phyloP scores from a whole-genome alignment of 305 asterid genomes.

The Striga hermonthica region DNA sequence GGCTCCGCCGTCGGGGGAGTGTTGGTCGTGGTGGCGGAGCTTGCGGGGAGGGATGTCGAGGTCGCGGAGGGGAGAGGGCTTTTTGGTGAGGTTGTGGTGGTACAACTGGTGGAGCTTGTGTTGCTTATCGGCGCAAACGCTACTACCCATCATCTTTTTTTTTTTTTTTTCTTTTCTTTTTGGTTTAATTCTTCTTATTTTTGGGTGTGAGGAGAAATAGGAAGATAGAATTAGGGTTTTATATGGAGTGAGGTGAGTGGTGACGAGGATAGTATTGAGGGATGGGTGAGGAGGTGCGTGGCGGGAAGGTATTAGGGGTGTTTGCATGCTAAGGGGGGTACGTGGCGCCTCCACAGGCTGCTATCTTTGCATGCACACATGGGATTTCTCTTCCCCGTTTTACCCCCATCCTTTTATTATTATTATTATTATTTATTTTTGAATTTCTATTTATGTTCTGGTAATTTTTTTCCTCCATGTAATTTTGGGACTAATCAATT shows the following conservation, averaged over 20 bases:
- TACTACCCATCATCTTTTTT: slow-evolving; percentile 49
- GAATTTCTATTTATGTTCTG: no score
- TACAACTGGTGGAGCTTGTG: slow-evolving; percentile 61
- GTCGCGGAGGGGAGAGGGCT: slow-evolving; percentile 46
- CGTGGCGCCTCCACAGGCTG: slow-evolving; percentile 63
- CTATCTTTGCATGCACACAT: slow-evolving; percentile 42
- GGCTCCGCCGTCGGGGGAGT: slow-evolving; percentile 23
- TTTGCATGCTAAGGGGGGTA: slow-evolving; percentile 56
- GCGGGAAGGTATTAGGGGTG: slow-evolving; percentile 57
- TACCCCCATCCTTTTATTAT: background rate
- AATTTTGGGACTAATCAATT: no score
- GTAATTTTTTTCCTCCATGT: no score
- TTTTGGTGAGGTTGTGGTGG: slow-evolving; percentile 62
- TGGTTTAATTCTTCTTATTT: background rate
- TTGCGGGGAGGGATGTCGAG: slow-evolving; percentile 77
- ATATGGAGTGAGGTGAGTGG: slow-evolving; percentile 20
- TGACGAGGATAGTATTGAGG: slow-evolving; percentile 61
- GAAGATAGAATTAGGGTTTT: slow-evolving; percentile 1
- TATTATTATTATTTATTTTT: no score
- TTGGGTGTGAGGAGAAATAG: slow-evolving; percentile 1
- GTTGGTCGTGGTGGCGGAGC: slow-evolving; percentile 49
- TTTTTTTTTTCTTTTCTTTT: background rate
- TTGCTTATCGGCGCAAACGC: slow-evolving; percentile 54
- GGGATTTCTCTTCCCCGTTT: background rate
- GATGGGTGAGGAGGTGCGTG: slow-evolving; percentile 80